Base-by-base conservation (phyloP, 2,329 filamentous ascomycete species). In the Diplodia mutila region DNA sequence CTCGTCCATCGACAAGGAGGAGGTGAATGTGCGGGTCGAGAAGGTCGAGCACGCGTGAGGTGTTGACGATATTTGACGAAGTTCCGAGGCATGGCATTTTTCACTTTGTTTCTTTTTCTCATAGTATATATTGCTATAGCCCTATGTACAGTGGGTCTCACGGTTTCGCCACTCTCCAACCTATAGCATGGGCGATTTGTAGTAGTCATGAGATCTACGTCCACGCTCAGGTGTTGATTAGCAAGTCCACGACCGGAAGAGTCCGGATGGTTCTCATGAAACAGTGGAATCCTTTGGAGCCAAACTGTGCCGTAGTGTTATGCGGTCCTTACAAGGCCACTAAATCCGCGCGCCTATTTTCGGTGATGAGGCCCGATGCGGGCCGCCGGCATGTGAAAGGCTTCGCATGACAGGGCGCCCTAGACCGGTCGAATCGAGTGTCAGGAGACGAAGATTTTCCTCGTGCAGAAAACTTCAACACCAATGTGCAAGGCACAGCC, bases 401-500 rank as follows among this genome's bases (percentile, higher is more conserved):
- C 14, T 48, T 48, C 57, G 46, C 57, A 61, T 61, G 57, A 21
- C 23, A 18, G 3, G n/a, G 8, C n/a, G 39, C 25, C 21, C 21
- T 21, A 23, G 46, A 61, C n/a, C 39, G 39, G 48, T 23, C 57
- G 18, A 9, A 48, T 27, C 55, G 55, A 54, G 53, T n/a, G 23
- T 23, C 57, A 61, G 23, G 39, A 34, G 42, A 46, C 59, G 59
- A 37, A 34, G 59, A 34, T 61, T 39, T 61, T 32, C 59, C 42
- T 18, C n/a, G 25, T 51, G 42, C 59, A 63, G 59, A 11, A 34
- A 14, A 4, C 3, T 34, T n/a, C 16, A 32, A 11, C 23, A 37
- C 46, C 32, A 51, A 25, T 46, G 59, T 18, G 59, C 46, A 63
- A 63, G 59, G 59, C 59, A 63, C 42, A 63, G 59, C 59, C 59